Conservation (phyloP, 2,329 filamentous ascomycete species). For the Capronia coronata region DNA sequence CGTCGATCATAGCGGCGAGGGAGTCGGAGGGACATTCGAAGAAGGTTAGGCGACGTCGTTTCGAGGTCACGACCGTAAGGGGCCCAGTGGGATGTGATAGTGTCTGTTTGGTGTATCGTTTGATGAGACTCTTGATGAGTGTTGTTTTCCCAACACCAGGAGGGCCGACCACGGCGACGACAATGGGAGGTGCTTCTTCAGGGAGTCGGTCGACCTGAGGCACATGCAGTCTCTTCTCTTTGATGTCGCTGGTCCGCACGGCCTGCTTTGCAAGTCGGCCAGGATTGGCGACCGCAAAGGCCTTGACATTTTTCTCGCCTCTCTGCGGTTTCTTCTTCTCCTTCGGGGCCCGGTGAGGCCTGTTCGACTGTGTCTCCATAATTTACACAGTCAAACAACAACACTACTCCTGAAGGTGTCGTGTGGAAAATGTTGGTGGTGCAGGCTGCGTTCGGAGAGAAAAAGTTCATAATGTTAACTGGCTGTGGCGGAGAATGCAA, state of each 20-base stretch:
- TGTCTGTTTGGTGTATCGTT: conserved; percentile 92
- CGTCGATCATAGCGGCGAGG: conserved; percentile 91
- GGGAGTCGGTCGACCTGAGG: conserved; percentile 92
- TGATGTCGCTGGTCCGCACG: conserved; percentile 50
- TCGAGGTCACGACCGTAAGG: conserved; percentile 92
- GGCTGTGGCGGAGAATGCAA: background rate
- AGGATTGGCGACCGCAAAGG: conserved; percentile 76
- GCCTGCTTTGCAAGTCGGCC: conserved; percentile 69
- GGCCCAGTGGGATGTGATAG: conserved; percentile 84
- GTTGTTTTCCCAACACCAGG: conserved; percentile 95
- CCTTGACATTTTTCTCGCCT: conserved; percentile 75
- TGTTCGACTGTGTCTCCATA: conserved; percentile 79
- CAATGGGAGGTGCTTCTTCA: conserved; percentile 86
- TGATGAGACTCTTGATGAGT: conserved; percentile 85
- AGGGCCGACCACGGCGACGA: conserved; percentile 90
- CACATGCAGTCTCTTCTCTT: conserved; percentile 93
- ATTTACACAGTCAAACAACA: conserved; percentile 8
- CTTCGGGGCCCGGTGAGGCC: conserved; percentile 78
- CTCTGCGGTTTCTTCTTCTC: conserved; percentile 74
- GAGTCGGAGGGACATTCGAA: conserved; percentile 93
- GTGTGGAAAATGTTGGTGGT: background rate
- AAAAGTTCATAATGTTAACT: background rate
- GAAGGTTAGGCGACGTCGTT: conserved; percentile 89
- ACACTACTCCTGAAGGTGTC: conserved; percentile 6
- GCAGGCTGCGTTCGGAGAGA: background rate